Base-by-base conservation (phyloP, 1,284 basidiomycete genomes). In the Puccinia hordei region DNA sequence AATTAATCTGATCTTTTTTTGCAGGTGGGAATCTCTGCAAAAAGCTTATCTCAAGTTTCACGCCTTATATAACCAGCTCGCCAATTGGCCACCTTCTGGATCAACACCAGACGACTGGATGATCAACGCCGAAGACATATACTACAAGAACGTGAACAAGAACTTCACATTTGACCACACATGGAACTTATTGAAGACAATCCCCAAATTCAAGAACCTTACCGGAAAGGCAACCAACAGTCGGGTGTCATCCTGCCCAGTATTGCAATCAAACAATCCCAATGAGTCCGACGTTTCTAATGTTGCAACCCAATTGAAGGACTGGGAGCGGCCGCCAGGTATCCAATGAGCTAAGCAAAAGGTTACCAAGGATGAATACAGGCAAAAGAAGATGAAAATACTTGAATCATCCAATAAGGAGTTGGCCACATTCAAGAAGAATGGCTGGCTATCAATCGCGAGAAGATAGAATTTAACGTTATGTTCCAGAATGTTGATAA, bases 81-180 rank as follows among this genome's bases (percentile, higher is more conserved):
- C 4, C 2, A 30, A n/a, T 10, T 38, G 41, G 3, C 53, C 72
- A 19, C 22, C 53, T 0, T 53, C 27, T 6, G 72, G 72, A 9
- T 38, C 72, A 9, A 27, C 33, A 12, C 73, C 57, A 0, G 38
- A 46, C 27, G 57, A 63, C 12, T 74, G 73, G 73, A 10, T 74
- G 5, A 2, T 57, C 10, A 13, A n/a, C 19, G 57, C 73, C 1
- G 2, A 22, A 13, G n/a, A 63, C 2, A 5, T 33, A 6, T 74
- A 74, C 24, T 30, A 24, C 10, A 12, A 46, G 10, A 1, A 74
- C n/a, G 41, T 17, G 1, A n/a, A n/a, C 19, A 68, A 33, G 17
- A 41, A 68, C 9, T 73, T 73, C 35, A 73, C 27, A 1, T 24
- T 4, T 13, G 30, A 73, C 15, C 13, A 19, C 8, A 27, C 71